These are phyloP conservation scores for Penicillium occitanis DNA, from an alignment of 2,329 filamentous ascomycete species.

Conservation along the genomic window DNA sequence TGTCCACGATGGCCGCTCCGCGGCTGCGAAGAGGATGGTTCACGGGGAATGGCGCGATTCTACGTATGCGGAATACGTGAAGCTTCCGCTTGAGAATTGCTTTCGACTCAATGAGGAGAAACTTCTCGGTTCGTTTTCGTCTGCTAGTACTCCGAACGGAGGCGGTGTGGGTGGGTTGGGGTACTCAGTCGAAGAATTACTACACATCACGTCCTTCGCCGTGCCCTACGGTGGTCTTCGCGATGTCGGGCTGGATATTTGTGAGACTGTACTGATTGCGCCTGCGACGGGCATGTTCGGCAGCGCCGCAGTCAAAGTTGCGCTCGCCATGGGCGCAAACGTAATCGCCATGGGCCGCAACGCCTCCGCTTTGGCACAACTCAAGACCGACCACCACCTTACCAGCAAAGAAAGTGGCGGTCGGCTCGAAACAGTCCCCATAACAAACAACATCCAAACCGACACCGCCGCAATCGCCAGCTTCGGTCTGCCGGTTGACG, in stretches of 20 bases:
- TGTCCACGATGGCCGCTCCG: slow-evolving; percentile 11
- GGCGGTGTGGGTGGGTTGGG: slow-evolving; percentile 29
- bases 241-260: slow-evolving; percentile 42
- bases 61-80: slow-evolving; percentile 18
- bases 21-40: slow-evolving; percentile 12
- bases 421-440: slow-evolving; percentile 7
- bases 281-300: slow-evolving; percentile 53
- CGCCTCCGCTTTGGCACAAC: slow-evolving; percentile 15
- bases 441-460: slow-evolving; percentile 2
- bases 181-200: slow-evolving; percentile 44
- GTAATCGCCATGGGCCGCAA: slow-evolving; percentile 54
- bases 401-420: neutral
- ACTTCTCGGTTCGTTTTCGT: neutral
- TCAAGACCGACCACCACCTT: neutral
- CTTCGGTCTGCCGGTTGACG: slow-evolving; percentile 12
- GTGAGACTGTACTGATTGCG: slow-evolving; percentile 51
- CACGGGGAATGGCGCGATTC: slow-evolving; percentile 18
- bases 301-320: slow-evolving; percentile 49
- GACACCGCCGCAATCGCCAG: slow-evolving; percentile 5
- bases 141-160: neutral
- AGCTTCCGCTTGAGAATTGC: slow-evolving; percentile 18
- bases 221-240: slow-evolving; percentile 48
- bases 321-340: slow-evolving; percentile 50
- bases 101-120: slow-evolving; percentile 9
- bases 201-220: slow-evolving; percentile 34